Evolutionary conservation across 2,329 filamentous ascomycete species (phyloP), one percentile per base, ranked within the genome.

Genomic region (Phialocephala subalpina): DNA sequence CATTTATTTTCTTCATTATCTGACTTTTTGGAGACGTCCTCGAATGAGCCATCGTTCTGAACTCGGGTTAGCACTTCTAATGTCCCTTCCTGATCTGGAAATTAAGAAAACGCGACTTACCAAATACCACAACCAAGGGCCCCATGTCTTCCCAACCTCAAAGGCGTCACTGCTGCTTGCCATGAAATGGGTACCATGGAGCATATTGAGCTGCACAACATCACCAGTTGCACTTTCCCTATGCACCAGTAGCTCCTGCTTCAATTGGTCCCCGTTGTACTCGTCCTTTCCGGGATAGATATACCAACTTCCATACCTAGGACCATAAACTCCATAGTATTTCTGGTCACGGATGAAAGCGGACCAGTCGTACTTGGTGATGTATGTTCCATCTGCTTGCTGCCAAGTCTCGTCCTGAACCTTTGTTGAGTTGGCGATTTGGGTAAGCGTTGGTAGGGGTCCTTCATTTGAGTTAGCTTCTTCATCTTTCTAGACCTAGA

Each of bases 331-430:
- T 16, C 84, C 83, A 59, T 83, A 82, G 63, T 78, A 84, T n/a
- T 80, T 78, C 56, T 80, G 76, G 1, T 79, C 76, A 2, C 78
- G 70, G 4, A 81, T 72, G 59, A 79, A 80, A 2, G 74, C 76
- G 16, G 78, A 79, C 73, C 81, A 82, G 62, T 82, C 79, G 57
- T 73, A 68, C 60, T 71, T 72, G n/a, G 69, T 74, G 65, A 86
- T 78, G 64, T 83, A 86, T 1, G 76, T 78, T 0, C 83, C 83
- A 58, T 84, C 81, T 0, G 77, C 77, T 33, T 76, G 79, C 60
- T 81, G 77, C 82, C 83, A 86, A 1, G 84, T 86, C 75, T 86
- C 83, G 72, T 86, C 84, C 69, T 85, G 83, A 3, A 86, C 81
- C 53, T 84, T 84, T 14, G 80, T 83, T 12, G 79, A 77, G 5